These are phyloP conservation scores for Penicillium lividum DNA, from an alignment of 495 filamentous ascomycete species.

Conservation along the genomic window DNA sequence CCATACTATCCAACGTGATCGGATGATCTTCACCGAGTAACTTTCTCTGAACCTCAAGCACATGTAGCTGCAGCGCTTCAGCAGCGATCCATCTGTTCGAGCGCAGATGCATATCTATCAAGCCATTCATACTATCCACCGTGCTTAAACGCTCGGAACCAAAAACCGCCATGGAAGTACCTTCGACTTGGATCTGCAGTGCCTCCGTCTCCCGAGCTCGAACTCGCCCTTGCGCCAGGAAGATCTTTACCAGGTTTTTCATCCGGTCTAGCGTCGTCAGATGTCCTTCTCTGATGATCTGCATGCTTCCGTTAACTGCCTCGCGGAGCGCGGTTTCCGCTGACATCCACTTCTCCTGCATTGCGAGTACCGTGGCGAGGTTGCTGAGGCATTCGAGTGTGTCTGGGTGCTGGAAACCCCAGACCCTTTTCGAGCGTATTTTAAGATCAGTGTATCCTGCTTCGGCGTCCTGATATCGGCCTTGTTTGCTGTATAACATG, in stretches of 20 bases:
- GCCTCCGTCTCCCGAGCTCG: background rate
- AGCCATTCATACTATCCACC: background rate
- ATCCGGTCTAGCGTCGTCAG: background rate
- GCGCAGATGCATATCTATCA: background rate
- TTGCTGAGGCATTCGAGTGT: background rate
- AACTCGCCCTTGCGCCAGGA: background rate
- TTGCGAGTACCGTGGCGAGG: background rate
- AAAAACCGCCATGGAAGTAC: background rate
- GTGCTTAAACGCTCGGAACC: background rate
- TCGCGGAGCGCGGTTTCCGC: background rate
- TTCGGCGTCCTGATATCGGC: background rate
- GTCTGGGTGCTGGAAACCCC: background rate
- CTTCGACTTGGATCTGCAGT: background rate
- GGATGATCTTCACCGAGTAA: background rate
- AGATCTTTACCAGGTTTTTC: background rate
- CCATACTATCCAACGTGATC: conserved; percentile 1
- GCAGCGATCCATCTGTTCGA: background rate
- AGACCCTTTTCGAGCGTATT: background rate
- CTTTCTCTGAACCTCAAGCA: conserved; percentile 2
- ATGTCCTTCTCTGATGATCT: background rate
- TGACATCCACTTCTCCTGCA: background rate
- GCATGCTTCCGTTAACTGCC: background rate
- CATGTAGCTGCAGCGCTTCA: conserved; percentile 1
- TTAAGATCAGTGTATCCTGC: background rate
- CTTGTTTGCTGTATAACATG: background rate